A percentile compares a stretch with the other conserved stretches of the same genome.
phyloP scores from a whole-genome alignment of 2,329 filamentous ascomycete genomes.

The Aspergillus hiratsukae region DNA sequence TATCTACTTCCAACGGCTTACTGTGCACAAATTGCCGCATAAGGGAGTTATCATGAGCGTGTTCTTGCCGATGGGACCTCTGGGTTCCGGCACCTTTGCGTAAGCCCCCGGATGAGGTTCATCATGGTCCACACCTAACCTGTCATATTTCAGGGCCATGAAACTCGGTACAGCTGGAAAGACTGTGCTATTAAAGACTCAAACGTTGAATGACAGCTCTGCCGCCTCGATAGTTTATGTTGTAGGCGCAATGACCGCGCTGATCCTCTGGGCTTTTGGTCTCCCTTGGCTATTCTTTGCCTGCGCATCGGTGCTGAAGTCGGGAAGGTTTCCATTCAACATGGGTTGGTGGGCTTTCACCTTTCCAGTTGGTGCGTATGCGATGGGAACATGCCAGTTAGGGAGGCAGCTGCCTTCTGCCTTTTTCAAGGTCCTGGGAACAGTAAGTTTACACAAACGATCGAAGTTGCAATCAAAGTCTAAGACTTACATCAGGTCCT shows the following conservation, averaged over 20 bases:
- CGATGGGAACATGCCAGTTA: conserved; percentile 36
- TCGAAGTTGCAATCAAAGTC: not conserved
- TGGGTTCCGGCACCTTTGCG: conserved; percentile 61
- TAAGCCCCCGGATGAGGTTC: conserved; percentile 10
- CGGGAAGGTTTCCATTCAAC: conserved; percentile 49
- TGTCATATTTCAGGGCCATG: conserved; percentile 33
- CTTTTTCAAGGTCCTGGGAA: conserved; percentile 54
- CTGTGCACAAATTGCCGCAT: conserved; percentile 60
- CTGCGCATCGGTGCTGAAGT: conserved; percentile 22
- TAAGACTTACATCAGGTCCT: not conserved
- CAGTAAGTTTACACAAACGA: conserved; percentile 22
- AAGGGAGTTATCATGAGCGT: conserved; percentile 63
- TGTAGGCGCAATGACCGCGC: conserved; percentile 24
- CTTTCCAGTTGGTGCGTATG: conserved; percentile 54
- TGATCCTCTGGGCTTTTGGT: conserved; percentile 33
- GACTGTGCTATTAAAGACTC: conserved; percentile 19
- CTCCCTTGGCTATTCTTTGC: conserved; percentile 32
- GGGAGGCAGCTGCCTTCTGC: conserved; percentile 48
- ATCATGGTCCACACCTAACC: not conserved
- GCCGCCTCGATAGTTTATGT: conserved; percentile 23
- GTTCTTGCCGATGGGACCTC: conserved; percentile 61
- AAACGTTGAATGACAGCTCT: conserved; percentile 17
- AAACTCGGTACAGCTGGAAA: conserved; percentile 45
- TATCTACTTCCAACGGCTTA: conserved; percentile 64
- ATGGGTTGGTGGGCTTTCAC: conserved; percentile 59